Conservation (phyloP, 192 early-diverging fungal genomes). For the Umbelopsis sp. region DNA sequence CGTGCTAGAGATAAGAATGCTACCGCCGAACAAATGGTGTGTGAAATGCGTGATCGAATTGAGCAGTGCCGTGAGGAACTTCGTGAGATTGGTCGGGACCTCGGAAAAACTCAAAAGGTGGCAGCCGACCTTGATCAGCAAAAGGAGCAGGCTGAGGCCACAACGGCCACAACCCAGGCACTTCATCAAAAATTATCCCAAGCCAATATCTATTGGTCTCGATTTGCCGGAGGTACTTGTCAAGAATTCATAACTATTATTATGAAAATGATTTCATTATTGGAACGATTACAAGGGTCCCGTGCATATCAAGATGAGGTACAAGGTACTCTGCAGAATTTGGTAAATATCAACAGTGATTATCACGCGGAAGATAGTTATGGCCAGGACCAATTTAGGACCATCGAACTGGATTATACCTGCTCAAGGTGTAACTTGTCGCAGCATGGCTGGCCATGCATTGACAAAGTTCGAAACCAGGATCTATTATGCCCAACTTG, state of each 20-base stretch:
- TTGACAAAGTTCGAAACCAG: conserved; percentile 26
- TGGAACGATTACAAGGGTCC: not conserved
- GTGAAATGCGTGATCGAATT: conserved; percentile 8
- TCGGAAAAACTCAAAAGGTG: not conserved
- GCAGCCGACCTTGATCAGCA: not conserved
- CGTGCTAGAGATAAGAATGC: conserved; percentile 30
- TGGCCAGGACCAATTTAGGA: conserved; percentile 20
- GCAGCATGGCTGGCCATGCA: conserved; percentile 24
- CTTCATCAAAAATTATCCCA: not conserved
- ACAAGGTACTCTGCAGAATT: not conserved
- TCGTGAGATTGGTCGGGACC: not conserved
- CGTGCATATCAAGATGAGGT: conserved; percentile 16
- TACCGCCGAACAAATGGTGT: conserved; percentile 26
- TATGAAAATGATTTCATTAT: not conserved
- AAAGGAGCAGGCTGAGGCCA: not conserved
- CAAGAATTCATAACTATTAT: conserved; percentile 14
- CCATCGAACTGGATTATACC: conserved; percentile 17
- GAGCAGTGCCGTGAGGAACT: conserved; percentile 20
- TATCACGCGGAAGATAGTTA: conserved; percentile 24
- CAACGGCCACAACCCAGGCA: not conserved
- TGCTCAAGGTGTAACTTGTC: conserved; percentile 21
- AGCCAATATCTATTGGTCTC: conserved; percentile 15
- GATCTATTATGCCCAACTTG: conserved; percentile 26
- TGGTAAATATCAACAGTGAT: not conserved
- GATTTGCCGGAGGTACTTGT: conserved; percentile 8